Base-by-base conservation (phyloP, 148 eudicot species). In the Diospyros lotus region DNA sequence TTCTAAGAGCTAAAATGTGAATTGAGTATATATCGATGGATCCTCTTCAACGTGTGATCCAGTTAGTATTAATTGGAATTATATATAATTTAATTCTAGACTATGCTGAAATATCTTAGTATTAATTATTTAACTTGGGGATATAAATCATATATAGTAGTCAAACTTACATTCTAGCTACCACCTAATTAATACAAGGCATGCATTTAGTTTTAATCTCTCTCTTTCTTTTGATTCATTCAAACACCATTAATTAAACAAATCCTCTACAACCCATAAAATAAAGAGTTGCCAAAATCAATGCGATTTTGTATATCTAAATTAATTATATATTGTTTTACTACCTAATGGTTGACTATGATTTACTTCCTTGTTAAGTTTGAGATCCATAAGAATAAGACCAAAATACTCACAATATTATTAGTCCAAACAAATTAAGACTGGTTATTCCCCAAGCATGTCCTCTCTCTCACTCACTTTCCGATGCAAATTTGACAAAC, bases 341-440 rank as follows among this genome's bases (percentile, higher is more conserved):
- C 74, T 50, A 62, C 74, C 74, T 61, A 69, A 69, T 56, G 51
- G 44, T 77, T 77, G 74, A 69, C 74, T 38, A 39, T 43, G 17
- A 69, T 51, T 51, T 42, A 77, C 75, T 64, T 62, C 18, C 60
- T 5, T 43, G 51, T 42, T 41, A 63, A 69, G 59, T 69, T 69
- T 42, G 14, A 28, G 79, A 59, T 10, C 1, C 10, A 17, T 39
- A 50, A 66, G 58, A 64, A 53, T 28, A 28, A 28, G 28, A 28
- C 28, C 28, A 28, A 28, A 28, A 28, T 28, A 28, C 28, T 28
- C 28, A 28, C 28, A 28, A 28, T 28, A 28, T 0, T 28, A 28
- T 28, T 28, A 28, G 28, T 28, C 28, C 28, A 28, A 28, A 28
- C 28, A 28, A 28, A 28, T 28, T 28, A 28, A 64, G 53, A 54